These are phyloP conservation scores for Blastomyces emzantsi DNA, from an alignment of 2,329 filamentous ascomycete species.

Conservation along the genomic window DNA sequence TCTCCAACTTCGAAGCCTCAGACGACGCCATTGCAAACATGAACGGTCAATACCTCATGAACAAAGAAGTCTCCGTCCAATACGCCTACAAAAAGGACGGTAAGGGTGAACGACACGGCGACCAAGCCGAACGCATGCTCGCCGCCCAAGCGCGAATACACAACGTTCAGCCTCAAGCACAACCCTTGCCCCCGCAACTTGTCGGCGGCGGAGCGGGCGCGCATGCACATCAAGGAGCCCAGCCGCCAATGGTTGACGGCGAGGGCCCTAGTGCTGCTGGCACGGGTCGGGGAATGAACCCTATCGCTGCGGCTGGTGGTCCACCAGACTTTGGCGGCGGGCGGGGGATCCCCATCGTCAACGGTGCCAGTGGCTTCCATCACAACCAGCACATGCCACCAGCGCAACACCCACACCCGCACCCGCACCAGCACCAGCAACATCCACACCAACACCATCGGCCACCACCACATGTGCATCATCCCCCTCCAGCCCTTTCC, in stretches of 20 bases:
- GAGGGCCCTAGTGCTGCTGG: conserved; percentile 24
- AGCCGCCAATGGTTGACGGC: conserved; percentile 38
- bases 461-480: conserved; percentile 35
- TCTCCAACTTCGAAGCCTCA: conserved; percentile 84
- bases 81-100: conserved; percentile 99
- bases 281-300: conserved; percentile 20
- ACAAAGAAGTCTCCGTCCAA: conserved; percentile 92
- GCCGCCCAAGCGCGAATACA: conserved; percentile 89
- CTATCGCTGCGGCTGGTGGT: conserved; percentile 21
- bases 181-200: conserved; percentile 66
- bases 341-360: conserved; percentile 33
- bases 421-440: conserved; percentile 38
- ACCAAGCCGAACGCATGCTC: conserved; percentile 83
- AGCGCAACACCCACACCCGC: conserved; percentile 45
- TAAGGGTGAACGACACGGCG: conserved; percentile 91
- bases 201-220: conserved; percentile 40
- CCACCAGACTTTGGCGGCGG: conserved; percentile 31
- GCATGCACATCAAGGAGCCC: conserved; percentile 23
- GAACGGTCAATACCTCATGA: conserved; percentile 94
- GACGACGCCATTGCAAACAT: conserved; percentile 87
- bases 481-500: conserved; percentile 44
- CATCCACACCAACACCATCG: conserved; percentile 39
- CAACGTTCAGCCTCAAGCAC: conserved; percentile 75
- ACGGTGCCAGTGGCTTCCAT: conserved; percentile 33
- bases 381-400: conserved; percentile 32